phyloP scores from a whole-genome alignment of 352 stramenopile genomes.

The Phytophthora citrophthora region DNA sequence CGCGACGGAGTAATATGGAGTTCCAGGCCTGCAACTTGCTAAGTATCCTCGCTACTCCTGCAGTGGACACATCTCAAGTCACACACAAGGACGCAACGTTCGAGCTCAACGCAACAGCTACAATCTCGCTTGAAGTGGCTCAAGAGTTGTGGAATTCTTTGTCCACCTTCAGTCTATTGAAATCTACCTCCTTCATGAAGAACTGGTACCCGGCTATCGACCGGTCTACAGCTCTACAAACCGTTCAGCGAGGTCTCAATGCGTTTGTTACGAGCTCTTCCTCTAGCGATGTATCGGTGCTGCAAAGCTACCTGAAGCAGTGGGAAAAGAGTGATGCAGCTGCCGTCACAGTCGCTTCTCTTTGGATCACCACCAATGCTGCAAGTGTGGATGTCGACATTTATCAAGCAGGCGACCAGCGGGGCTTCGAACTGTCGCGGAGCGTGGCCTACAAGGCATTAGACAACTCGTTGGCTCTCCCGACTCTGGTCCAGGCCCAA shows the following conservation, averaged over 20 bases:
- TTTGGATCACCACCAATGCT: conserved; percentile 45
- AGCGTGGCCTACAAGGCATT: conserved; percentile 31
- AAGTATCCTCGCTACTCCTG: conserved; percentile 30
- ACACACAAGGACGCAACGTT: conserved; percentile 48
- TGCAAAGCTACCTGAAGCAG: conserved; percentile 47
- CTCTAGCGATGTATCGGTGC: conserved; percentile 24
- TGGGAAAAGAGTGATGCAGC: conserved; percentile 58
- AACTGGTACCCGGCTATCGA: conserved; percentile 63
- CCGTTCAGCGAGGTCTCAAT: conserved; percentile 30
- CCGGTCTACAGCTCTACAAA: conserved; percentile 12
- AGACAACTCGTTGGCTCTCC: conserved; percentile 16
- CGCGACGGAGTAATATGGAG: conserved; percentile 36
- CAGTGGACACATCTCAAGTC: conserved; percentile 27
- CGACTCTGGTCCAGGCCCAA: conserved; percentile 47
- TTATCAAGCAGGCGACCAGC: conserved; percentile 37
- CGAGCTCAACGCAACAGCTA: conserved; percentile 50
- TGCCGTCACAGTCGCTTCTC: conserved; percentile 32
- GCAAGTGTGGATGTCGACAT: conserved; percentile 55
- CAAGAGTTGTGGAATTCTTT: conserved; percentile 41
- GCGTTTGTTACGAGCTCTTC: conserved; percentile 10
- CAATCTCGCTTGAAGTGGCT: conserved; percentile 49
- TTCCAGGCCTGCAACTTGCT: conserved; percentile 67
- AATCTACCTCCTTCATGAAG: conserved; percentile 36
- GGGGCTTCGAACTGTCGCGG: conserved; percentile 60
- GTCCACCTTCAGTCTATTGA: conserved; percentile 47